phyloP scores from a whole-genome alignment of 805 yeast species.

The Candida anglica region DNA sequence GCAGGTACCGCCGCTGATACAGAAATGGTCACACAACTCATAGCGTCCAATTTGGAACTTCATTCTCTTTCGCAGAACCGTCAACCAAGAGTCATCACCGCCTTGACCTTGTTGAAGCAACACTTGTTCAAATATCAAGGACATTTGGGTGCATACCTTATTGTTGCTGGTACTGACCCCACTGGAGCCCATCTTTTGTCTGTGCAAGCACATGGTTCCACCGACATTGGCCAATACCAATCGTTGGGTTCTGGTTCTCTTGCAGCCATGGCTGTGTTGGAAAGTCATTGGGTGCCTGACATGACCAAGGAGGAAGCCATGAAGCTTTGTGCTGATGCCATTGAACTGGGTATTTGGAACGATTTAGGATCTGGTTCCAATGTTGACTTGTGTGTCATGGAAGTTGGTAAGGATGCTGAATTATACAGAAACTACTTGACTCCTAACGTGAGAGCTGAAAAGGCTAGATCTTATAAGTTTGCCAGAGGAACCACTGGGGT shows the following conservation, averaged over 20 bases:
- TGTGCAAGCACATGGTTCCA: slow-evolving; percentile 96
- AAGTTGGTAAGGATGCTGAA: slow-evolving; percentile 82
- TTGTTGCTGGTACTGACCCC: slow-evolving; percentile 97
- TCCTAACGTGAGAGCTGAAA: slow-evolving; percentile 83
- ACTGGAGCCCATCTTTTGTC: slow-evolving; percentile 92
- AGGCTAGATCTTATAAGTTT: slow-evolving; percentile 81
- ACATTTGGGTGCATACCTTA: slow-evolving; percentile 93
- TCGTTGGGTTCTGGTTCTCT: slow-evolving; percentile 95
- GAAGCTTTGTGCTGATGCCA: slow-evolving; percentile 85
- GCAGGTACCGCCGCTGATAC: slow-evolving; percentile 99
- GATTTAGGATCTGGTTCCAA: slow-evolving; percentile 98
- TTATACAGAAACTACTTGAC: slow-evolving; percentile 82
- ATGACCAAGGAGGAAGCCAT: slow-evolving; percentile 88
- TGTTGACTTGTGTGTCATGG: slow-evolving; percentile 97
- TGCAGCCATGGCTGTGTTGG: slow-evolving; percentile 98
- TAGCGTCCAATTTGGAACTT: slow-evolving; percentile 84
- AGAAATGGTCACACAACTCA: slow-evolving; percentile 94
- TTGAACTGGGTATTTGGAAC: slow-evolving; percentile 97
- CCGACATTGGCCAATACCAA: slow-evolving; percentile 91
- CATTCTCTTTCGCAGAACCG: slow-evolving; percentile 82
- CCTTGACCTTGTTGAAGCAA: slow-evolving; percentile 89
- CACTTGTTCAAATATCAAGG: slow-evolving; percentile 97
- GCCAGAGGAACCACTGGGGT: slow-evolving; percentile 93
- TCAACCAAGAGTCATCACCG: slow-evolving; percentile 89
- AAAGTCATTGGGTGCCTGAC: slow-evolving; percentile 78